These are phyloP conservation scores for Elongisporangium prolatum DNA, from an alignment of 352 stramenopile genomes.

Conservation along the genomic window DNA sequence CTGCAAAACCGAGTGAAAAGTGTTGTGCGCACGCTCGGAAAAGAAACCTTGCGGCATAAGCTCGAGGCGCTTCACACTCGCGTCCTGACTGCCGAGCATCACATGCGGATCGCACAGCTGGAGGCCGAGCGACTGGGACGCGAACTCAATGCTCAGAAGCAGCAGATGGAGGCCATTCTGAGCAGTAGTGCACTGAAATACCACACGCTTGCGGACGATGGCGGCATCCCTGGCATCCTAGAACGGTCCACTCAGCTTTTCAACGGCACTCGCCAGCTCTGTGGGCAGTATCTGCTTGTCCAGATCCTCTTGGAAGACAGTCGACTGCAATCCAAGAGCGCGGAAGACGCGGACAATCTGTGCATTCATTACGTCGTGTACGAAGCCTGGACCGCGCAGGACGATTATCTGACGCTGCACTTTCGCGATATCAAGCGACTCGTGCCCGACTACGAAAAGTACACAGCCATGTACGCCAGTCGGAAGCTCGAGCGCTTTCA, in stretches of 20 bases:
- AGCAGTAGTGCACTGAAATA: conserved; percentile 52
- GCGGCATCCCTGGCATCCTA: conserved; percentile 52
- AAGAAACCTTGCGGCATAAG: conserved; percentile 60
- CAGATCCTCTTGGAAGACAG: conserved; percentile 63
- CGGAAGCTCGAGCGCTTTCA: conserved; percentile 27
- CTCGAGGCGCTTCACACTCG: conserved; percentile 49
- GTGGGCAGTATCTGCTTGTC: conserved; percentile 38
- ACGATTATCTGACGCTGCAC: conserved; percentile 49
- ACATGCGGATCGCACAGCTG: conserved; percentile 44
- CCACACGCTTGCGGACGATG: conserved; percentile 31
- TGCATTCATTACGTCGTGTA: background rate
- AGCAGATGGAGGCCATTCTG: conserved; percentile 45
- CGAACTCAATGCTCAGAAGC: conserved; percentile 31
- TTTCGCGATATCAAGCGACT: conserved; percentile 36
- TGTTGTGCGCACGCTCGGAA: conserved; percentile 51
- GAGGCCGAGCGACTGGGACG: conserved; percentile 24
- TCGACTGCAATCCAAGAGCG: background rate
- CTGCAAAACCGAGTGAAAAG: conserved; percentile 50
- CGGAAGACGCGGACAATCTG: background rate
- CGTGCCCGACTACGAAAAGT: conserved; percentile 33
- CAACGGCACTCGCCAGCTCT: conserved; percentile 33
- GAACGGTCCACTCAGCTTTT: conserved; percentile 32
- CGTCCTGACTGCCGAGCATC: conserved; percentile 45
- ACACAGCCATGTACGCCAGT: conserved; percentile 18
- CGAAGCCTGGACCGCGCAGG: conserved; percentile 19